Evolutionary conservation across 1,284 basidiomycete species (phyloP).

Genomic region (Gomphus bonarii): DNA sequence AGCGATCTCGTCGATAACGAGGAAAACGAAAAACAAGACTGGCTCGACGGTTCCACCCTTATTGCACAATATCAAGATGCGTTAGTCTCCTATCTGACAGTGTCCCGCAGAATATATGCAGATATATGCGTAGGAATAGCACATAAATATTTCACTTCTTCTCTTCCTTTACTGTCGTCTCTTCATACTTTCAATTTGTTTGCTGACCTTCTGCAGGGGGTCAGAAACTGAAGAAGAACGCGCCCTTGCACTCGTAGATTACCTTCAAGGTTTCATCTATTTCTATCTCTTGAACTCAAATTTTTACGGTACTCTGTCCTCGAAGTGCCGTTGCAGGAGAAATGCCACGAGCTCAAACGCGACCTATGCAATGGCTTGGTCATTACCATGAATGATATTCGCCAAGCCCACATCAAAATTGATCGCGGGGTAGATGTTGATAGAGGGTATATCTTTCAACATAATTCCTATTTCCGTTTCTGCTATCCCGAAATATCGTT

Average conservation of each 20-base stretch:
- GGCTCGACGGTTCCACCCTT: slow-evolving; percentile 5
- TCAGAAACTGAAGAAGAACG: slow-evolving; percentile 9
- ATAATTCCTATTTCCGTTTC: not conserved
- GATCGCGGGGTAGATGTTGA: slow-evolving; percentile 2
- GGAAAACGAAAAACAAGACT: not conserved
- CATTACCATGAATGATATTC: slow-evolving; percentile 4
- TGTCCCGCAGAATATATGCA: not conserved
- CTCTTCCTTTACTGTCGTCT: not conserved
- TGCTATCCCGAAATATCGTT: not conserved
- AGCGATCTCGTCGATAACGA: not conserved
- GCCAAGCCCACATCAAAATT: slow-evolving; percentile 4
- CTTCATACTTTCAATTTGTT: not conserved
- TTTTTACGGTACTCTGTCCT: not conserved
- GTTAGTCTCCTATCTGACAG: not conserved
- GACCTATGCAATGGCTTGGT: slow-evolving; percentile 3
- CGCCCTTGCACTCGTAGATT: slow-evolving; percentile 4
- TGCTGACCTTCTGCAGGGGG: not conserved
- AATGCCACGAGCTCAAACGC: slow-evolving; percentile 4
- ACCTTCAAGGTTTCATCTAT: slow-evolving; percentile 2
- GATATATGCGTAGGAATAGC: not conserved
- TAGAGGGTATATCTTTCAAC: slow-evolving; percentile 1
- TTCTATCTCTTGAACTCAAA: not conserved
- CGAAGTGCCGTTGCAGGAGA: slow-evolving; percentile 5
- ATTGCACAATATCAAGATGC: slow-evolving; percentile 8
- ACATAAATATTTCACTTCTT: too few species aligned